Percentiles rank a stretch among this genome's conserved stretches.
These are phyloP conservation scores for Apiotrichum domesticum DNA, from an alignment of 1,284 basidiomycete species.

Conservation along the genomic window DNA sequence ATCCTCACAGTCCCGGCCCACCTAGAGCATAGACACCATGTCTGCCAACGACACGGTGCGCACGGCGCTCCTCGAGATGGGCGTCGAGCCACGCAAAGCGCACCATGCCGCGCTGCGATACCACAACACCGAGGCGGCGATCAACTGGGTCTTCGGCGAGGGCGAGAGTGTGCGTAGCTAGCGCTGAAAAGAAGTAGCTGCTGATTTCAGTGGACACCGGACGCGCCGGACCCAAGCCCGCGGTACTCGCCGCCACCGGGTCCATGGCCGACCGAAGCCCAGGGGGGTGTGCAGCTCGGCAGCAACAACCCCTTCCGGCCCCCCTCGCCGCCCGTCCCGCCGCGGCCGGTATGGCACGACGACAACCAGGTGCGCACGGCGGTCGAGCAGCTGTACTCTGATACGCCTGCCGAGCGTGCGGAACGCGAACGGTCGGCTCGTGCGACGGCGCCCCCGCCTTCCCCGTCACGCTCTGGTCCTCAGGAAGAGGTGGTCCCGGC, in stretches of 20 bases:
- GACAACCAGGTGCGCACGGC: slow-evolving; percentile 22
- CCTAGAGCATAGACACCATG: slow-evolving; percentile 10
- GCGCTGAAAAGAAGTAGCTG: neutral
- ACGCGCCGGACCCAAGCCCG: neutral
- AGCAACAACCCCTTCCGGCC: slow-evolving; percentile 18
- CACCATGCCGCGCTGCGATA: slow-evolving; percentile 33
- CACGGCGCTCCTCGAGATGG: slow-evolving; percentile 30
- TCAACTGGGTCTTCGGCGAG: slow-evolving; percentile 44
- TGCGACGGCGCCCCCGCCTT: slow-evolving; percentile 37
- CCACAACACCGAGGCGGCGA: slow-evolving; percentile 29
- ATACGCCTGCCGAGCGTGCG: neutral
- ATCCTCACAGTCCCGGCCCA: too few relatives aligned
- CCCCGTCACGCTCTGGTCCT: slow-evolving; percentile 13
- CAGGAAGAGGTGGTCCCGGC: slow-evolving; percentile 2
- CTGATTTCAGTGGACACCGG: slow-evolving; percentile 8
- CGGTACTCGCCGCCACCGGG: neutral
- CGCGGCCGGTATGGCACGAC: slow-evolving; percentile 38
- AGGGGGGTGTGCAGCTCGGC: neutral
- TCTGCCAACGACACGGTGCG: slow-evolving; percentile 23
- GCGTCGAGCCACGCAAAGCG: slow-evolving; percentile 30
- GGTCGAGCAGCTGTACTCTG: slow-evolving; percentile 11
- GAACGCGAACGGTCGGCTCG: slow-evolving; percentile 34
- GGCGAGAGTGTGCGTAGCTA: slow-evolving; percentile 28
- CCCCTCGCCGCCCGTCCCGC: slow-evolving; percentile 6
- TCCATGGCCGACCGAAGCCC: slow-evolving; percentile 9